Percentiles rank a stretch among this genome's conserved stretches.
phyloP scores from a whole-genome alignment of 768 basidiomycete genomes.

The Lactifluus volemus region DNA sequence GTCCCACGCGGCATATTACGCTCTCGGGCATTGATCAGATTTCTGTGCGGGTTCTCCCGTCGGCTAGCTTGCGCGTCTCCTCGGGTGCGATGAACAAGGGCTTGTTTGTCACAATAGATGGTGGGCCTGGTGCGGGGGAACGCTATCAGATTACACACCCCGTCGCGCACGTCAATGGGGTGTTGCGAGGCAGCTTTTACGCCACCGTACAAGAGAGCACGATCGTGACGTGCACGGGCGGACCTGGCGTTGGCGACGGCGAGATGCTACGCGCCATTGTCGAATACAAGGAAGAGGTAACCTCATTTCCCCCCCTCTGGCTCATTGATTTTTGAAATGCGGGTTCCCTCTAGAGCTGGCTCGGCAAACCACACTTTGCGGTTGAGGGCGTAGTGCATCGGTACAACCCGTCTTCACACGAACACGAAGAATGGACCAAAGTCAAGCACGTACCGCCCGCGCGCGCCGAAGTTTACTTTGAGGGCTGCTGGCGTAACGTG shows the following conservation, averaged over 20 bases:
- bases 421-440: conserved; percentile 67
- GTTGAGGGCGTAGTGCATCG: conserved; percentile 87
- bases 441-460: conserved; percentile 85
- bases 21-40: conserved; percentile 88
- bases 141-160: conserved; percentile 87
- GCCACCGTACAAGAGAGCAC: conserved; percentile 76
- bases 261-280: conserved; percentile 70
- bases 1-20: conserved; percentile 65
- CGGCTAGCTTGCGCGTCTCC: conserved; percentile 60
- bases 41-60: conserved; percentile 83
- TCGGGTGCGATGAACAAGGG: conserved; percentile 87
- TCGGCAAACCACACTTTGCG: conserved; percentile 78
- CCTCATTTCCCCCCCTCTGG: no score
- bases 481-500: conserved; percentile 80
- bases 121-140: conserved; percentile 69
- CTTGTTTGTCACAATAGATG: conserved; percentile 70
- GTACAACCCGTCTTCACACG: conserved; percentile 53
- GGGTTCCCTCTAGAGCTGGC: conserved; percentile 55
- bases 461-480: conserved; percentile 69
- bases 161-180: conserved; percentile 81
- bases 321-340: no score
- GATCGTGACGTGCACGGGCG: conserved; percentile 73
- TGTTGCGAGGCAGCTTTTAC: conserved; percentile 87
- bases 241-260: conserved; percentile 35
- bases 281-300: conserved; percentile 93